phyloP scores from a whole-genome alignment of 2,329 filamentous ascomycete species.

The Endothia cerciana region DNA sequence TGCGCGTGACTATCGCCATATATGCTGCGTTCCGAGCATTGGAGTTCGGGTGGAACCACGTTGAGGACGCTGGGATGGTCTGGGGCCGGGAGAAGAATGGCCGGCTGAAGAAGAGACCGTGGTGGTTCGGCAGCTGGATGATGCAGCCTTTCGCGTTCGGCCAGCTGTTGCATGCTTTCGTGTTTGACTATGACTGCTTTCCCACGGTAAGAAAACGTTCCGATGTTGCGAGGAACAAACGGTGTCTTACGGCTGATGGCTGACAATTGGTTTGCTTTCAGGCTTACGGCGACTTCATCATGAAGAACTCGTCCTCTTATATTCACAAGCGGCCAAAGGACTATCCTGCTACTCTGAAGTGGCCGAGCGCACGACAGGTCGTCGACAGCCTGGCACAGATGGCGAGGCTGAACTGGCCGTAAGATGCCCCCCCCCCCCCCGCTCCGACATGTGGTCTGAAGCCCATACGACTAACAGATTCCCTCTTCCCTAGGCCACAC shows the following conservation, averaged over 20 bases:
- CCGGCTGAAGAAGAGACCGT: constrained; percentile 66
- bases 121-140: constrained; percentile 86
- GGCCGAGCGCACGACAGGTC: constrained; percentile 77
- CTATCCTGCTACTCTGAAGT: constrained; percentile 68
- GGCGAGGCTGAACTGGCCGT: constrained; percentile 83
- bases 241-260: not conserved
- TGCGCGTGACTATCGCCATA: constrained; percentile 80
- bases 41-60: constrained; percentile 84
- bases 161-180: constrained; percentile 74
- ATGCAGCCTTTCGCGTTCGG: constrained; percentile 76
- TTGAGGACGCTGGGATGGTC: constrained; percentile 73
- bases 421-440: constrained; percentile 44
- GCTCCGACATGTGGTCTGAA: not conserved
- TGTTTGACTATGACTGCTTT: constrained; percentile 77
- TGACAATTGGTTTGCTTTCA: constrained; percentile 22
- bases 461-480: constrained; percentile 30
- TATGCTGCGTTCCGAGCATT: constrained; percentile 80
- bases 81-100: constrained; percentile 61
- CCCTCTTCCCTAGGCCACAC: constrained; percentile 64
- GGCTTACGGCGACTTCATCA: constrained; percentile 54
- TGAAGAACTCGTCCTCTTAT: constrained; percentile 78
- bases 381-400: constrained; percentile 82
- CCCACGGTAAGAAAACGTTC: constrained; percentile 53
- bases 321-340: constrained; percentile 72
- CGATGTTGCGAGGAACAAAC: too few relatives aligned